phyloP scores from a whole-genome alignment of 352 stramenopile genomes.

The Hyaloperonospora arabidopsidis region DNA sequence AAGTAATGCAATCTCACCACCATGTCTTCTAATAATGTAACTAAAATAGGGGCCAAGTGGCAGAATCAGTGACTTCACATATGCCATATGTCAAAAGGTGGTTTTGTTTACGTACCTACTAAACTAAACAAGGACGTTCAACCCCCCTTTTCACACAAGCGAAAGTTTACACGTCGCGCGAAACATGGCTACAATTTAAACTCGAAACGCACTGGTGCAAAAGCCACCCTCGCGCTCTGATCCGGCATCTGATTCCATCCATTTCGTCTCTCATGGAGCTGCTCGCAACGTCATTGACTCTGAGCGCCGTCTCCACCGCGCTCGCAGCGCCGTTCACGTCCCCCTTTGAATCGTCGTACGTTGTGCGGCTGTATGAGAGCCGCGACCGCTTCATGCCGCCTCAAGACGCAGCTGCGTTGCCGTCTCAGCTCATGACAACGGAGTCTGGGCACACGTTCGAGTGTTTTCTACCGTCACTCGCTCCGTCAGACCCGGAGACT shows the following conservation, averaged over 20 bases:
- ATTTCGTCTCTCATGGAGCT: constrained; percentile 14
- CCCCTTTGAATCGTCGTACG: constrained; percentile 41
- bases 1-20: too few relatives aligned
- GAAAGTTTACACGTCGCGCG: too few relatives aligned
- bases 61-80: too few relatives aligned
- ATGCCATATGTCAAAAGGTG: too few relatives aligned
- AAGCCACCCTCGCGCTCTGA: too few relatives aligned
- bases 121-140: too few relatives aligned
- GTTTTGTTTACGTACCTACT: too few relatives aligned
- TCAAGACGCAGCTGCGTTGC: constrained; percentile 16
- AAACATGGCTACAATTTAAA: too few relatives aligned
- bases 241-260: constrained; percentile 12
- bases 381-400: constrained; percentile 31
- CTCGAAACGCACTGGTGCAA: too few relatives aligned
- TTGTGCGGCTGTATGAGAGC: constrained; percentile 58
- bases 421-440: constrained; percentile 54
- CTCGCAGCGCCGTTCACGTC: constrained; percentile 11
- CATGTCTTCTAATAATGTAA: too few relatives aligned
- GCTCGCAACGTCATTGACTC: constrained; percentile 7
- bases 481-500: neutral
- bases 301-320: constrained; percentile 5
- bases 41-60: too few relatives aligned
- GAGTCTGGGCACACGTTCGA: constrained; percentile 59
- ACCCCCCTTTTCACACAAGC: too few relatives aligned
- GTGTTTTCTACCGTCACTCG: constrained; percentile 54